phyloP scores from a whole-genome alignment of 192 early-diverging fungal genomes.

The Oehlia diaphana region DNA sequence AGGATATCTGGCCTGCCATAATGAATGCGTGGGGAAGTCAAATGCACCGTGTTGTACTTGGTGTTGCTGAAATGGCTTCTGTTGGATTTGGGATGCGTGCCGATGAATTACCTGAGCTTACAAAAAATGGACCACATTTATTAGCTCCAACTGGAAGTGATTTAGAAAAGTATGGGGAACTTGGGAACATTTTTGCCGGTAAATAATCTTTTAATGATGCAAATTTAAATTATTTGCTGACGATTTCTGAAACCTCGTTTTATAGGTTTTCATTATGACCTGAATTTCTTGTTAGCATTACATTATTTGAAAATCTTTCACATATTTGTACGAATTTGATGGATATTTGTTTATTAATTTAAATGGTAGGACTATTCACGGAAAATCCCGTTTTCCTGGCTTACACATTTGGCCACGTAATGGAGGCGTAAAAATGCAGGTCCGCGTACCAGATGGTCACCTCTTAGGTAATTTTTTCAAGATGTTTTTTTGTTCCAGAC shows the following conservation, averaged over 20 bases:
- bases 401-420: constrained; percentile 70
- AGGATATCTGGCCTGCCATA: constrained; percentile 53
- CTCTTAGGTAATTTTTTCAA: constrained; percentile 29
- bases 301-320: not conserved
- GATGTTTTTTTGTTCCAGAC: too few relatives aligned
- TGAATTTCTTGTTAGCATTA: constrained; percentile 55
- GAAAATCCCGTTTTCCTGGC: constrained; percentile 73
- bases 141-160: constrained; percentile 71
- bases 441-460: constrained; percentile 65
- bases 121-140: constrained; percentile 65
- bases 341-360: not conserved
- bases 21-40: constrained; percentile 69
- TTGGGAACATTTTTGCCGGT: constrained; percentile 65
- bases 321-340: not conserved
- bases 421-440: constrained; percentile 56
- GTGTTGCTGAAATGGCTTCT: constrained; percentile 62
- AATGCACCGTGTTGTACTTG: constrained; percentile 54
- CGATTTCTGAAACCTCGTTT: not conserved
- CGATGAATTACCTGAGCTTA: constrained; percentile 56
- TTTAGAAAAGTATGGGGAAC: constrained; percentile 59
- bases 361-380: constrained; percentile 61
- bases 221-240: not conserved
- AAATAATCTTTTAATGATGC: not conserved
- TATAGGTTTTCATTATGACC: constrained; percentile 48
- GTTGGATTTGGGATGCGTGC: constrained; percentile 61